phyloP scores from a whole-genome alignment of 2,329 filamentous ascomycete species.

The Fusarium sp. region DNA sequence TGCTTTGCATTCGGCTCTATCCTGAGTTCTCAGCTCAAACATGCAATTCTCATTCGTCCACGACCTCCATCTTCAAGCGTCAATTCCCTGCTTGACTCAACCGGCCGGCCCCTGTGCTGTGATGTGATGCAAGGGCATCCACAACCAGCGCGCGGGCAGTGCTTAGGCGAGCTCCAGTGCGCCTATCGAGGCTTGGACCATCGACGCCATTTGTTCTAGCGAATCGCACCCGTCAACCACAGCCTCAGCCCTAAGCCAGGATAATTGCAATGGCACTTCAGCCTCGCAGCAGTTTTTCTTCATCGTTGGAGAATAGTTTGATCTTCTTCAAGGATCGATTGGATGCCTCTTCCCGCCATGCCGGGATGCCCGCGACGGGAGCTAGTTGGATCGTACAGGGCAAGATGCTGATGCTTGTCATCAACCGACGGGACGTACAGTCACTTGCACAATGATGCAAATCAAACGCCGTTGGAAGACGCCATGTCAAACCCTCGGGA shows the following conservation, averaged over 20 bases:
- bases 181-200: conserved; percentile 46
- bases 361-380: conserved; percentile 38
- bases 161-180: conserved; percentile 15
- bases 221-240: conserved; percentile 22
- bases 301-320: not conserved
- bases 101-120: conserved; percentile 13
- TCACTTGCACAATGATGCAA: conserved; percentile 14
- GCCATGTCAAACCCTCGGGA: not conserved
- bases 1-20: conserved; percentile 37
- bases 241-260: conserved; percentile 43
- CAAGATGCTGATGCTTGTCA: conserved; percentile 25
- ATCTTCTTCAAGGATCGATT: conserved; percentile 41
- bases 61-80: no score
- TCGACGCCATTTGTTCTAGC: conserved; percentile 18
- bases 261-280: conserved; percentile 27
- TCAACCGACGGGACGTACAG: conserved; percentile 23
- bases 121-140: conserved; percentile 30
- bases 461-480: conserved; percentile 3
- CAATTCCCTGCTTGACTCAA: not conserved
- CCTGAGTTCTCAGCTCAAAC: not conserved
- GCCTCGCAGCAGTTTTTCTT: conserved; percentile 41
- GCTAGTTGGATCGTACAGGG: conserved; percentile 45
- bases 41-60: conserved; percentile 21
- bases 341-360: conserved; percentile 47
- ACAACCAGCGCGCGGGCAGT: conserved; percentile 31